Conservation (phyloP, 139 green algal species). For the Medakamo hakoo region DNA sequence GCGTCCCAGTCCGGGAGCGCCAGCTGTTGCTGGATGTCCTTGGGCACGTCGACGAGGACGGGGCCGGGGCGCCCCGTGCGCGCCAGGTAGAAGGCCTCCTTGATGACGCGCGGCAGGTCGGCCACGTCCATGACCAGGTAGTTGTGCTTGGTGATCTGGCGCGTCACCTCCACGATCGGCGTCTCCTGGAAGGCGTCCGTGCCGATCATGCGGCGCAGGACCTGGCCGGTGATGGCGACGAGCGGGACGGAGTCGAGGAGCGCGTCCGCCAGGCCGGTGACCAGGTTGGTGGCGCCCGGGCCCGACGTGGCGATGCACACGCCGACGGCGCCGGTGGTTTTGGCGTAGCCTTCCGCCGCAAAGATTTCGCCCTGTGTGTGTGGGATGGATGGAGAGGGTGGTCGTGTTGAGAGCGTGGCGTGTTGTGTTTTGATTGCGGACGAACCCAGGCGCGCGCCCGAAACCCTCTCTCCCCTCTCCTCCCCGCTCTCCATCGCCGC, state of each 20-base stretch:
- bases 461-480: neutral
- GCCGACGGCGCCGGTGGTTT: constrained; percentile 81
- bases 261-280: constrained; percentile 94
- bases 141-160: constrained; percentile 99
- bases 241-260: constrained; percentile 94
- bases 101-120: constrained; percentile 87
- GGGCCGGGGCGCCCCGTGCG: constrained; percentile 76
- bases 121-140: constrained; percentile 96
- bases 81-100: constrained; percentile 94
- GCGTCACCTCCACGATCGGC: constrained; percentile 96
- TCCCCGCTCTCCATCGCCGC: neutral
- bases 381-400: neutral
- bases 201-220: constrained; percentile 73
- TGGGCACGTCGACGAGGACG: constrained; percentile 94
- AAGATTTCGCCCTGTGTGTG: constrained; percentile 89
- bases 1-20: constrained; percentile 73
- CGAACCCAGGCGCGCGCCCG: neutral
- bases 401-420: neutral
- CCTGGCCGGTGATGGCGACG: constrained; percentile 94
- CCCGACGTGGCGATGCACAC: constrained; percentile 98
- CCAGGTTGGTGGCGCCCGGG: constrained; percentile 95
- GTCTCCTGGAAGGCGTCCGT: constrained; percentile 98
- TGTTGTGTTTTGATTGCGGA: no score
- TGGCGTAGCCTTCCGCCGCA: constrained; percentile 96
- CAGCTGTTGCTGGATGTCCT: constrained; percentile 97